These are phyloP conservation scores for Perilla frutescens DNA, from an alignment of 257 asterid species.

Conservation along the genomic window DNA sequence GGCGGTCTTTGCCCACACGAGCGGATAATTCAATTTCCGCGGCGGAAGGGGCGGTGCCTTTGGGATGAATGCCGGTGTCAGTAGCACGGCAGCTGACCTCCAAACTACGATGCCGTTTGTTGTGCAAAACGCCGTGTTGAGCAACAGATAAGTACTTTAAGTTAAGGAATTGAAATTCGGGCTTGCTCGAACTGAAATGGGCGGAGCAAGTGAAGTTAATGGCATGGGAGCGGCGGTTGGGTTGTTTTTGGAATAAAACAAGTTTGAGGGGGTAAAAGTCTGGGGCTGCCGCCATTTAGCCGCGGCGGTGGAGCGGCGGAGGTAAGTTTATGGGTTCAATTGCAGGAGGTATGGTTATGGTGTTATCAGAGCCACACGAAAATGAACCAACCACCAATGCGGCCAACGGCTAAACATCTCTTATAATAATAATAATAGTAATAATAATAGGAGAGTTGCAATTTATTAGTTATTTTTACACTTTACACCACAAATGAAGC, in stretches of 20 bases:
- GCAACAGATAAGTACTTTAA: conserved; percentile 25
- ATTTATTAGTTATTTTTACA: no score
- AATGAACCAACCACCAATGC: not conserved
- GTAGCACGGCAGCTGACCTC: conserved; percentile 53
- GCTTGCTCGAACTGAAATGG: conserved; percentile 26
- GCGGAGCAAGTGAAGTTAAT: conserved; percentile 25
- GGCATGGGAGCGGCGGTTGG: conserved; percentile 28
- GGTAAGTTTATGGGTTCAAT: conserved; percentile 17
- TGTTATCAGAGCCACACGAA: conserved; percentile 42
- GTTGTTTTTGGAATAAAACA: conserved; percentile 25
- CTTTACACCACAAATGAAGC: no score
- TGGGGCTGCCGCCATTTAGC: conserved; percentile 49
- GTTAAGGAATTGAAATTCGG: conserved; percentile 26
- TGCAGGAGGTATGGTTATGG: not conserved
- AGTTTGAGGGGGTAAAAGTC: conserved; percentile 43
- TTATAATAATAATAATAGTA: no score
- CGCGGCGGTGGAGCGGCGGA: conserved; percentile 28
- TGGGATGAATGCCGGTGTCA: conserved; percentile 48
- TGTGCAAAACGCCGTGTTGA: conserved; percentile 25
- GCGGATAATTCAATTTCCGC: conserved; percentile 51
- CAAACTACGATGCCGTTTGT: conserved; percentile 38
- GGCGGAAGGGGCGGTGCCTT: conserved; percentile 37
- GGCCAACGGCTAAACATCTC: conserved; percentile 17
- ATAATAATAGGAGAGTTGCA: no score
- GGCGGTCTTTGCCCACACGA: conserved; percentile 86